phyloP scores from a whole-genome alignment of 2,329 filamentous ascomycete genomes.

The Clonostachys rosea region DNA sequence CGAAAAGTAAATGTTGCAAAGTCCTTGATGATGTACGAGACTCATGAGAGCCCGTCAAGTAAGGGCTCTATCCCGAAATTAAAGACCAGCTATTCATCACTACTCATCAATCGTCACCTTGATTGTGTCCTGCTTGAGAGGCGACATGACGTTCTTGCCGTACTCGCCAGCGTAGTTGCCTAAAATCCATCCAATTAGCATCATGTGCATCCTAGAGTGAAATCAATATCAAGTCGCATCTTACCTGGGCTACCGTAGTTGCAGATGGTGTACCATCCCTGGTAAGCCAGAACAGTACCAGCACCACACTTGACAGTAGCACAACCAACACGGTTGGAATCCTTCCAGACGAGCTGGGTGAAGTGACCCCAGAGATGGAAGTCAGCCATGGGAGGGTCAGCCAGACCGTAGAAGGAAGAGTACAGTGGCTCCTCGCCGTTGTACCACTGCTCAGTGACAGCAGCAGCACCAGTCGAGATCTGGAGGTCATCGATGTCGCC shows the following conservation, averaged over 20 bases:
- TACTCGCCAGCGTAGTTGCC: conserved; percentile 50
- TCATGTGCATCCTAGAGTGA: not conserved
- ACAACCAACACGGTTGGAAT: conserved; percentile 29
- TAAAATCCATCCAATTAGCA: conserved; percentile 13
- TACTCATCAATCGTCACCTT: no score
- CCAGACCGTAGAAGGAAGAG: conserved; percentile 53
- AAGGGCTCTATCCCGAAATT: no score
- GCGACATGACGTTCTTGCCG: conserved; percentile 40
- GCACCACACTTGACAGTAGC: conserved; percentile 67
- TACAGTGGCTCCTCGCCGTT: conserved; percentile 65
- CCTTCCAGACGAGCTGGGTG: conserved; percentile 37
- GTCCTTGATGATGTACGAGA: no score
- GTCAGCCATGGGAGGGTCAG: conserved; percentile 49
- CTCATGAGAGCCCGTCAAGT: no score
- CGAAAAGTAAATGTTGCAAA: conserved; percentile 7
- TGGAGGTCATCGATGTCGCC: conserved; percentile 23
- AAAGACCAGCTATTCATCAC: no score
- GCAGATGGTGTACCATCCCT: conserved; percentile 77
- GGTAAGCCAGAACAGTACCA: conserved; percentile 40
- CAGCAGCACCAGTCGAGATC: conserved; percentile 56
- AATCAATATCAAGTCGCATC: conserved; percentile 15
- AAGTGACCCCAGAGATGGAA: conserved; percentile 64
- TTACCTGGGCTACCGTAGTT: conserved; percentile 76
- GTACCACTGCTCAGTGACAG: conserved; percentile 85
- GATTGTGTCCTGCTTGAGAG: conserved; percentile 9